Evolutionary conservation across 306 rosid species (phyloP).

Genomic region (Glycyrrhiza uralensis): DNA sequence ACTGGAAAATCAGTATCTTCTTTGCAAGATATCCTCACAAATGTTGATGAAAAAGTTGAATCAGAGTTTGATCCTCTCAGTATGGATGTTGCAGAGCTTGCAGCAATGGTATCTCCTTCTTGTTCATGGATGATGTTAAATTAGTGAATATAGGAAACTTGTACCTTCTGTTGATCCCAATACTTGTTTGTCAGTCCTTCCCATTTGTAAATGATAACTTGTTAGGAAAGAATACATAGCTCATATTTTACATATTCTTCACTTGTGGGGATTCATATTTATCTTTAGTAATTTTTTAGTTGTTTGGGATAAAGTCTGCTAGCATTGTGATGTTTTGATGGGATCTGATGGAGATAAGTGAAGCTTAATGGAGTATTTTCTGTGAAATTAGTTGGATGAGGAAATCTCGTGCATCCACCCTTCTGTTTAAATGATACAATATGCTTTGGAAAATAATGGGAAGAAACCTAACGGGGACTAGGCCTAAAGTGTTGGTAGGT

Average conservation of each 20-base stretch:
- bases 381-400: background rate
- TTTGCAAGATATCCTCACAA: slow-evolving; percentile 64
- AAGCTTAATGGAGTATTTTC: background rate
- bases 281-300: background rate
- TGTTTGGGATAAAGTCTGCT: slow-evolving; percentile 4
- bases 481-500: background rate
- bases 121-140: slow-evolving; percentile 17
- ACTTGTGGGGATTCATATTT: background rate
- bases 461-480: background rate
- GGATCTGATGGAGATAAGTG: background rate
- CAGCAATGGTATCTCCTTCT: slow-evolving; percentile 69
- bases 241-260: slow-evolving; percentile 10
- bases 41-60: slow-evolving; percentile 76
- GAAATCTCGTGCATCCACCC: background rate
- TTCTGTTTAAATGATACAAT: background rate
- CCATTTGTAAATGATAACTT: background rate
- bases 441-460: background rate
- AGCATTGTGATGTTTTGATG: background rate
- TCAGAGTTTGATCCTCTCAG: slow-evolving; percentile 86
- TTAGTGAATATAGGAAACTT: slow-evolving; percentile 10
- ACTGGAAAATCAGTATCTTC: slow-evolving; percentile 57
- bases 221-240: background rate
- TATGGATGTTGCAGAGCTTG: slow-evolving; percentile 72
- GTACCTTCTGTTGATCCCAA: slow-evolving; percentile 7
- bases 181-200: background rate